Base-by-base conservation (phyloP, 2,329 filamentous ascomycete species). In the Endothia cerciana region DNA sequence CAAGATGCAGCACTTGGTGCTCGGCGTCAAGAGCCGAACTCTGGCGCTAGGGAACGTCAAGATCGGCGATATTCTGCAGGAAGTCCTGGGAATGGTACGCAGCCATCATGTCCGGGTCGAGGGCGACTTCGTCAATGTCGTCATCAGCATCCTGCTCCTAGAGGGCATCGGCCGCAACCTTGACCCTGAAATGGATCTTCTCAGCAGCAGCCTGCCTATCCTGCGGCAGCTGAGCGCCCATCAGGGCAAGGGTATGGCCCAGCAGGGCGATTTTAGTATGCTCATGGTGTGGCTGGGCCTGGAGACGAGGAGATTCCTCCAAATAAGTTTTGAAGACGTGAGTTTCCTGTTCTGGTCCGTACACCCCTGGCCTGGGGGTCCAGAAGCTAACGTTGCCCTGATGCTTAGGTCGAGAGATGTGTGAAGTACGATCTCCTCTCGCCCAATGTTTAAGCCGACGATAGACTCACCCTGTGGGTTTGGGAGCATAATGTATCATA, bases 121-220 rank as follows among this genome's bases (percentile, higher is more conserved):
- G 77, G 95, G 95, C 10, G 95, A 99, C 76, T 99, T 98, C 75
- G 93, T 99, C 75, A 99, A 99, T 74, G 95, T 99, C 4, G 94
- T 99, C 38, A 90, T 99, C 66, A 97, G 93, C 67, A 97, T 98
- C 62, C 81, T 99, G 41, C 83, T 99, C 2, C 83, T 99, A 1
- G 95, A 99, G 76, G 95, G 95, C 7, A 99, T 98, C 73, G 95
- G 95, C 0, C 86, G 95, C 68, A 92, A 85, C 66, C 80, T 99
- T 19, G 90, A 98, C 75, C 94, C 95, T 0, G 84, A 94, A 62
- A 82, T 97, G 57, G 95, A 99, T 78, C 82, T 99, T 15, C 90
- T 99, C 70, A 85, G 81, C 74, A 94, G 92, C 73, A 93, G 94
- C 8, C 81, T 99, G 59, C 95, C 95, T 0, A 98, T 99, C 58